Base-by-base conservation (phyloP, 768 basidiomycete genomes). In the Panellus pusillus region DNA sequence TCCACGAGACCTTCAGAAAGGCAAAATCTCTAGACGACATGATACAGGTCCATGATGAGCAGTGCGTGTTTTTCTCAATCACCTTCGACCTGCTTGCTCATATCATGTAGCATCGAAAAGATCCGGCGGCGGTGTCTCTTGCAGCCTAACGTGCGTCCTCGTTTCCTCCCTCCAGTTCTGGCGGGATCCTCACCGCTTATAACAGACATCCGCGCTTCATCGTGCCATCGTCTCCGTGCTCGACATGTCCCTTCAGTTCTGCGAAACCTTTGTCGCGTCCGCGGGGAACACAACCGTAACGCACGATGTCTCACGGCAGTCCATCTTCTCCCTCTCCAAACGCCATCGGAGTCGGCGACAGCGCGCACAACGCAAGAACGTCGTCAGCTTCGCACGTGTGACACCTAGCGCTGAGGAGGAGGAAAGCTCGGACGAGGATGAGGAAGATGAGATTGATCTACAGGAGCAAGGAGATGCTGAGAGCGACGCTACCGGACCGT, bases 11-110 rank as follows among this genome's bases (percentile, higher is more conserved):
- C 2, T 74, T 92, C 45, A 68, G 68, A 18, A 63, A 71, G 18
- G 82, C 81, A 1, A 74, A 72, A 48, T 89, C 89, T 3, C 73
- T 93, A 13, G 91, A 92, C 61, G 86, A 90, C 50, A 86, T 91
- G 75, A 85, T 92, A 43, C 68, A 69, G 29, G 55, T 85, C 12
- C 91, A 93, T 61, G 75, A 83, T 29, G 76, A 81, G 24, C 84
- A 91, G 90, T 91, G 58, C 60, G 89, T 72, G 19, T 48, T 17
- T 35, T 35, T 35, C 14, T 7, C 9, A 45, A 20, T 45, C 2
- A 31, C 20, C 49, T 44, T 27, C 27, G 14, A 11, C 27, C 15
- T 40, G 2, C 43, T 35, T 20, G 38, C 45, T 52, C 40, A 49
- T 60, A 37, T 6, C 28, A 27, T 44, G 29, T 53, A 89, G 89